Evolutionary conservation across 768 basidiomycete species (phyloP).

Genomic region (Lyophyllum semitale): DNA sequence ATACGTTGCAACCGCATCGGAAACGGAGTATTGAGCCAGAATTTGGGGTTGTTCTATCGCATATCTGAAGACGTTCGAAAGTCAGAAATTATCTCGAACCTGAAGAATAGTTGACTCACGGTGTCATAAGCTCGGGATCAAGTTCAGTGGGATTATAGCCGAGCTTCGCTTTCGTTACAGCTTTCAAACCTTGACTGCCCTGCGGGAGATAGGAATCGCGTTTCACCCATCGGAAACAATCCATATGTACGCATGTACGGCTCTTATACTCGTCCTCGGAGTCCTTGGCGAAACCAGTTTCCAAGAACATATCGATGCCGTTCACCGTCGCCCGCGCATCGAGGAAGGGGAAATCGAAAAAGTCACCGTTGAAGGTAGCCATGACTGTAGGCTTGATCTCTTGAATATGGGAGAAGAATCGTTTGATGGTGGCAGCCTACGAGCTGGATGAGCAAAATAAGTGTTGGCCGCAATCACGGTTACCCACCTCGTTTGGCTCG

Average conservation of each 20-base stretch:
- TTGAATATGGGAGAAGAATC: constrained; percentile 94
- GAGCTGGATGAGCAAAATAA: constrained; percentile 2
- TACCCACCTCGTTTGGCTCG: constrained; percentile 81
- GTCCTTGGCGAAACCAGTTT: constrained; percentile 92
- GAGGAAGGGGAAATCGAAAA: constrained; percentile 98
- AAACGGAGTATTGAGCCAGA: constrained; percentile 97
- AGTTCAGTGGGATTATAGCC: constrained; percentile 97
- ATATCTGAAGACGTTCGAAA: constrained; percentile 56
- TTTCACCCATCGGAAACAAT: constrained; percentile 99
- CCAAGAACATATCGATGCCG: constrained; percentile 95
- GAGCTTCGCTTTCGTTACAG: constrained; percentile 93
- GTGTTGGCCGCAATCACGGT: not conserved
- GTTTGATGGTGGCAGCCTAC: constrained; percentile 76
- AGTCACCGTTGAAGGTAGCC: constrained; percentile 98
- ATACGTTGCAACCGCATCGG: constrained; percentile 99
- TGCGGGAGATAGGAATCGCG: constrained; percentile 98
- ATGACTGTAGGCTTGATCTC: constrained; percentile 95
- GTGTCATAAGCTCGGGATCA: constrained; percentile 99
- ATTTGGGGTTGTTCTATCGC: constrained; percentile 94
- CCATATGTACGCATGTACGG: constrained; percentile 93
- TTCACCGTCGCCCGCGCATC: constrained; percentile 81
- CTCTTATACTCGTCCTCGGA: constrained; percentile 95
- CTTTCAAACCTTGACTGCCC: constrained; percentile 97
- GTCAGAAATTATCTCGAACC: not conserved
- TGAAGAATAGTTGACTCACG: constrained; percentile 57